Base-by-base conservation (phyloP, 2,329 filamentous ascomycete genomes). In the Pseudogymnoascus sp. region DNA sequence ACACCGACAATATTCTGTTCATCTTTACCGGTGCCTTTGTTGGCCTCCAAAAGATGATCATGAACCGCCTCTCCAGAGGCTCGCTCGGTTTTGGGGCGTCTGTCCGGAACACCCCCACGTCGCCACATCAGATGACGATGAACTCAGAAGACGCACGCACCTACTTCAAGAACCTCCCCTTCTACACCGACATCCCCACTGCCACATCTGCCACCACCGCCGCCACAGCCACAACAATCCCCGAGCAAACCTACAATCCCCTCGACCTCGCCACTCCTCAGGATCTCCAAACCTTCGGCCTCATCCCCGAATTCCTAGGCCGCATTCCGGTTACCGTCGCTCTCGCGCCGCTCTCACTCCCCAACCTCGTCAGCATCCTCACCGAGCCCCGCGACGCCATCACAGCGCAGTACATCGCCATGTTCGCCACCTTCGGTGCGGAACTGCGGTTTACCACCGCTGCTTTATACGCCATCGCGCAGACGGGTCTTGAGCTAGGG, bases 1-100 rank as follows among this genome's bases (percentile, higher is more conserved):
- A 95, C 70, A 99, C 95, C 0, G 93, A 92, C 67, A 97, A 97
- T 70, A 97, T 99, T 65, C 83, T 99, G 28, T 99, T 99, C 77
- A 92, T 99, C 44, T 96, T 95, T 74, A 96, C 93, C 11, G 95
- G 95, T 16, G 95, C 95, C 16, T 99, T 99, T 73, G 90, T 96
- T 37, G 93, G 93, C 1, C 81, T 97, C 1, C 91, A 97, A 71
- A 96, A 96, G 73, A 84, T 89, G 36, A 85, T 99, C 59, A 81
- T 96, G 65, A 89, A 92, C 64, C 87, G 95, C n/a, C 88, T 97
- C 50, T 89, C 91, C 11, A 91, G 89, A 71, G 86, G 87, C 10
- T 83, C 84, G 0, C 93, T 99, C 69, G 95, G 95, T 0, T 99
- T 99, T 70, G 93, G 93, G 4, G 92, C 93, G 3, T 87, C 89